Conservation (phyloP, 257 asterid genomes). For the Capsicum chinense region DNA sequence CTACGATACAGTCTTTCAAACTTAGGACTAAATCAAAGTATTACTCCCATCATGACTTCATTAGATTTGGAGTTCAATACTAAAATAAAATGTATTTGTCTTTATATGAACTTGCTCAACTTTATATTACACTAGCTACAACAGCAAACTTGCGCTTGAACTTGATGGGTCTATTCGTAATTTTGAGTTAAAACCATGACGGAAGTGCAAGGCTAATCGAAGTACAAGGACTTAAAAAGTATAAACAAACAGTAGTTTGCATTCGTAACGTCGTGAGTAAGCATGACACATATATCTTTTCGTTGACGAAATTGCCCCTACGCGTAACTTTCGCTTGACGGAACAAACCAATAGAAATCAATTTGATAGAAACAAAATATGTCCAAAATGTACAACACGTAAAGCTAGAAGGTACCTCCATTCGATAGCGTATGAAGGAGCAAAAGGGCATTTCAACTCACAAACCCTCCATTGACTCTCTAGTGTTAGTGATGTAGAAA, state of each 20-base stretch:
- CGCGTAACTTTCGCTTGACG: not conserved
- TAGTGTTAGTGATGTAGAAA: not conserved
- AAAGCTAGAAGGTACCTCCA: not conserved
- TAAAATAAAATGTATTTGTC: not conserved
- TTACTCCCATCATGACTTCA: no score
- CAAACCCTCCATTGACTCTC: slow-evolving; percentile 29
- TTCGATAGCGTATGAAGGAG: not conserved
- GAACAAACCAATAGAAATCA: not conserved
- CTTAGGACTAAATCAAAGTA: no score
- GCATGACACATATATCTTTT: not conserved
- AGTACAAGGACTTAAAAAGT: slow-evolving; percentile 3
- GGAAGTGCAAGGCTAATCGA: not conserved
- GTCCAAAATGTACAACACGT: not conserved
- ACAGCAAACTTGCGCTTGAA: no score
- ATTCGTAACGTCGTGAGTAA: not conserved
- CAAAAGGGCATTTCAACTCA: slow-evolving; percentile 23
- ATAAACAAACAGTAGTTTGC: not conserved
- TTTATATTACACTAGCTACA: no score
- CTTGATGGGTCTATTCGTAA: not conserved
- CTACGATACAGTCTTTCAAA: no score
- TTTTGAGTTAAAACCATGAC: not conserved
- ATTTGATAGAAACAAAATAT: not conserved
- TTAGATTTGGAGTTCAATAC: not conserved
- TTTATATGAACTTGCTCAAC: not conserved
- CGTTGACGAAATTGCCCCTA: slow-evolving; percentile 13